These are phyloP conservation scores for Candida awuae DNA, from an alignment of 805 yeast genomes.

Conservation along the genomic window DNA sequence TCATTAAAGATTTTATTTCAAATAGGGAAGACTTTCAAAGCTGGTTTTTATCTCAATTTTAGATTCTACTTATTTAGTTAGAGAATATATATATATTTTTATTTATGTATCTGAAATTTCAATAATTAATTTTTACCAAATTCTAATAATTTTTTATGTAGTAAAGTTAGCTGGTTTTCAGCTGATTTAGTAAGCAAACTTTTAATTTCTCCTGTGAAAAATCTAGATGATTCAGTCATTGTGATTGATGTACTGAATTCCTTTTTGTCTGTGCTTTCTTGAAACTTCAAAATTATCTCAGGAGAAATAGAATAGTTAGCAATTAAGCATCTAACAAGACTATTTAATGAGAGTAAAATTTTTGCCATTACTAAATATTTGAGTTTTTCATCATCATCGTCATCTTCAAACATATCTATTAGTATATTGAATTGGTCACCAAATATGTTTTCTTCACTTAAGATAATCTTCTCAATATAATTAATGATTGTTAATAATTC, in stretches of 20 bases:
- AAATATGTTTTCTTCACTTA: constrained; percentile 34
- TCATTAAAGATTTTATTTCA: constrained; percentile 18
- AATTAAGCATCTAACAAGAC: constrained; percentile 12
- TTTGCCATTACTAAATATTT: constrained; percentile 12
- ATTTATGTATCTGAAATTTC: not conserved
- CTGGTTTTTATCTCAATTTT: constrained; percentile 29
- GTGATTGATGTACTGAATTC: constrained; percentile 11
- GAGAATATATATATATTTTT: not conserved
- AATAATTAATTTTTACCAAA: constrained; percentile 2
- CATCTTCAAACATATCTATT: constrained; percentile 15
- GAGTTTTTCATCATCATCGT: constrained; percentile 9
- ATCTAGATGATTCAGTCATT: not conserved
- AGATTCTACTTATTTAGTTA: not conserved
- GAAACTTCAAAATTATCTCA: constrained; percentile 17
- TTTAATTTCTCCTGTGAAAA: constrained; percentile 12
- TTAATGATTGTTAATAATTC: constrained; percentile 41
- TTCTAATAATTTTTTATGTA: constrained; percentile 5
- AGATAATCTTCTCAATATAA: constrained; percentile 36
- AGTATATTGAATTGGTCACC: constrained; percentile 4
- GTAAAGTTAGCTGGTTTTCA: constrained; percentile 6
- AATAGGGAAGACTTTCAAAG: constrained; percentile 52
- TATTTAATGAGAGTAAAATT: constrained; percentile 13
- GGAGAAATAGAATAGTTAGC: constrained; percentile 17
- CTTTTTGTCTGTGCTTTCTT: constrained; percentile 15
- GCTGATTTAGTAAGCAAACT: constrained; percentile 1